A percentile compares a stretch with the other conserved stretches of the same genome.
Evolutionary conservation across 352 stramenopile species (phyloP).

Genomic region (Pythium graminicola): DNA sequence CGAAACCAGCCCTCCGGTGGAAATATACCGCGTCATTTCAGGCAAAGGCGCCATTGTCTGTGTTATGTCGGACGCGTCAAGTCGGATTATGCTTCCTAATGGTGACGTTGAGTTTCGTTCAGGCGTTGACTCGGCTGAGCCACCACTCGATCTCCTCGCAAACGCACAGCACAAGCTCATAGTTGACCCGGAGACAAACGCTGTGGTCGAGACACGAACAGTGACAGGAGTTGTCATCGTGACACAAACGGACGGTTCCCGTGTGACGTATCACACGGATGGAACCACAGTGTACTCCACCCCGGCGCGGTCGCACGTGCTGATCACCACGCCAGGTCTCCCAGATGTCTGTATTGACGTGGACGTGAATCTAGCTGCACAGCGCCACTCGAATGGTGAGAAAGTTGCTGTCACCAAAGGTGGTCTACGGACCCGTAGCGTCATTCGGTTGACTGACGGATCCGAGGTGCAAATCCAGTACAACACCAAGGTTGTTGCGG

Average conservation of each 20-base stretch:
- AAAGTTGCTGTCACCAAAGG: conserved; percentile 65
- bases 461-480: conserved; percentile 60
- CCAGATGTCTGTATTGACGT: conserved; percentile 67
- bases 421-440: conserved; percentile 46
- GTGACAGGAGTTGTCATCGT: conserved; percentile 46
- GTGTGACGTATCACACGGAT: conserved; percentile 54
- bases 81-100: conserved; percentile 43
- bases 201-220: conserved; percentile 41
- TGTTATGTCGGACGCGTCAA: conserved; percentile 31
- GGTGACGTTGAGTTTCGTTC: no score
- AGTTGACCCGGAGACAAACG: conserved; percentile 67
- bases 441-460: conserved; percentile 46
- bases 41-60: conserved; percentile 50
- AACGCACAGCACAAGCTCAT: conserved; percentile 18
- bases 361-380: conserved; percentile 51
- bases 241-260: conserved; percentile 53
- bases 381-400: conserved; percentile 47
- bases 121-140: background rate
- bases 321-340: conserved; percentile 47
- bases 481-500: conserved; percentile 69
- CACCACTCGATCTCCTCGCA: background rate
- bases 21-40: conserved; percentile 44
- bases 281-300: conserved; percentile 60
- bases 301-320: conserved; percentile 35
- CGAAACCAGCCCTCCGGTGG: conserved; percentile 3